These are phyloP conservation scores for Alternaria dauci DNA, from an alignment of 2,329 filamentous ascomycete genomes.

Conservation along the genomic window DNA sequence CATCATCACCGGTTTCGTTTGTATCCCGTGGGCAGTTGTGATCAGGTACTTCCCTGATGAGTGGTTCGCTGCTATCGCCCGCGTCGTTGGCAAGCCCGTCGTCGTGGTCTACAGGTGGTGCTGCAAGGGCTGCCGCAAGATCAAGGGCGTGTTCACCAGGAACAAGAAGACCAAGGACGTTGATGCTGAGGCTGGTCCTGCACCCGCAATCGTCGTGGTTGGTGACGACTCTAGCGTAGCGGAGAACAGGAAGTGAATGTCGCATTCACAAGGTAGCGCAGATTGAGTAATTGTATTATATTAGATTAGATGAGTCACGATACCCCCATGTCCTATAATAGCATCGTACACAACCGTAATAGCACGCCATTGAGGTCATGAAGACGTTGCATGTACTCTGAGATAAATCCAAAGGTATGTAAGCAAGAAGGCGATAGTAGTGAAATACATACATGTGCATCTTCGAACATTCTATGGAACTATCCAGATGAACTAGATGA, in stretches of 20 bases:
- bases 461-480: no score
- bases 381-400: no score
- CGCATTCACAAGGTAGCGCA: not conserved
- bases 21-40: slow-evolving; percentile 61
- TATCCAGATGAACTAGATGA: no score
- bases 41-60: slow-evolving; percentile 63
- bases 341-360: no score
- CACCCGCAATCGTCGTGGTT: slow-evolving; percentile 31
- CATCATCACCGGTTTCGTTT: slow-evolving; percentile 60
- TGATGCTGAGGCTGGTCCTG: slow-evolving; percentile 24
- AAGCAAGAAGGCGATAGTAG: no score
- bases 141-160: slow-evolving; percentile 26
- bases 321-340: not conserved
- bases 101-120: slow-evolving; percentile 32
- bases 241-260: slow-evolving; percentile 9
- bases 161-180: slow-evolving; percentile 24
- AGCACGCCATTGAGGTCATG: no score
- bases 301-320: not conserved
- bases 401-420: no score
- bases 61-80: slow-evolving; percentile 37
- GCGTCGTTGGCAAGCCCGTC: slow-evolving; percentile 32
- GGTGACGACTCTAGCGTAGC: slow-evolving; percentile 12
- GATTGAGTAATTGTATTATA: not conserved
- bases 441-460: no score
- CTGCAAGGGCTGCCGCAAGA: slow-evolving; percentile 15